Base-by-base conservation (phyloP, 1,284 basidiomycete genomes). In the Ceratobasidium sp. region DNA sequence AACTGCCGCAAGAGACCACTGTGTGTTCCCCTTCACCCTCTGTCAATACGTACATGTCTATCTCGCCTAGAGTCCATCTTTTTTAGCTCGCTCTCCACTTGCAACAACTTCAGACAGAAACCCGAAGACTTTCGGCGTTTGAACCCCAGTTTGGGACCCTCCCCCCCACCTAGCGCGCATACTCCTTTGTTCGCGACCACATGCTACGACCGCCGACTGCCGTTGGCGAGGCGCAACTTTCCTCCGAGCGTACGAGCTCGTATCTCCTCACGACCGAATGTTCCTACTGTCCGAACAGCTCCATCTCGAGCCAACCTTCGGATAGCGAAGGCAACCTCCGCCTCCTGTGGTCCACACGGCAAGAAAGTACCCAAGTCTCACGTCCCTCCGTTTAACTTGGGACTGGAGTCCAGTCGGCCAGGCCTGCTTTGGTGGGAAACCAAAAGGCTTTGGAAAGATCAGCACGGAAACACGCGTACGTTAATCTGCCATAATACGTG, bases 401-500 rank as follows among this genome's bases (percentile, higher is more conserved):
- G 65, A 54, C 26, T 74, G 26, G 71, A 74, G 28, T 74, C 71
- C 50, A 59, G 71, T 42, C 57, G 71, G 40, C 71, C 52, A 42
- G 71, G 65, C 57, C 61, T 74, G 42, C 57, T 74, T 52, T 74
- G 71, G 71, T 61, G 61, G 57, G 71, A 74, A 74, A 74, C 71
- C 44, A 61, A 65, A 74, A 74, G 65, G 71, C 71, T 62, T 28
- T 74, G 71, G 71, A 64, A 42, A 38, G 71, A 74, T 52, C 64
- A 64, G 54, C 61, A 74, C 50, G 71, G 71, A 50, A 74, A 48
- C 50, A 74, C 71, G 59, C 71, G 71, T 74, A 44, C 17, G 71
- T 64, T 56, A 42, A 74, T 74, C 65, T 74, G 71, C 65, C 71
- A 74, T 48, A 74, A 74, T 61, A 74, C 71, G 71, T 74, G 71